These are phyloP conservation scores for Xylariaceae sp. DNA, from an alignment of 2,329 filamentous ascomycete species.

Conservation along the genomic window DNA sequence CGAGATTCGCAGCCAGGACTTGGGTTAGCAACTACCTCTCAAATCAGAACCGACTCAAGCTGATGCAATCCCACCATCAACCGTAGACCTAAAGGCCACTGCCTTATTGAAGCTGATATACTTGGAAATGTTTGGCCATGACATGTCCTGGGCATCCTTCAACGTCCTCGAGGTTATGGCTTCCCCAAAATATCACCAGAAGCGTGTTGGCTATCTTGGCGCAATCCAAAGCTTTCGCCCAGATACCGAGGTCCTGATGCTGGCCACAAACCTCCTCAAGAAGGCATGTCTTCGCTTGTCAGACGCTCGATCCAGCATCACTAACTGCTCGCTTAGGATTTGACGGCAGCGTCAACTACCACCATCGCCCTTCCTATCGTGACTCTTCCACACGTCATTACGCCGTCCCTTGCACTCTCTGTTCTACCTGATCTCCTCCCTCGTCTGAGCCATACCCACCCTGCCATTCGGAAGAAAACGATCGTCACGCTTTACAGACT, in stretches of 20 bases:
- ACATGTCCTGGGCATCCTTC: conserved; percentile 99
- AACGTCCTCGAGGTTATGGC: conserved; percentile 99
- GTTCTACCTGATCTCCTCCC: conserved; percentile 86
- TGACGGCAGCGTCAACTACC: conserved; percentile 73
- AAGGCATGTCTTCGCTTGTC: conserved; percentile 62
- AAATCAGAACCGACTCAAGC: neutral
- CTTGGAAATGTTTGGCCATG: conserved; percentile 97
- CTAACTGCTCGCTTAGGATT: conserved; percentile 58
- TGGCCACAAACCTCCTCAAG: conserved; percentile 95
- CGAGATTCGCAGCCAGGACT: conserved; percentile 91
- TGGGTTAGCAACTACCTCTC: conserved; percentile 64
- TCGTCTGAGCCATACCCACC: conserved; percentile 82
- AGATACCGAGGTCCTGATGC: conserved; percentile 96
- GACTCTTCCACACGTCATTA: conserved; percentile 94
- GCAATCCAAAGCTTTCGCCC: conserved; percentile 95
- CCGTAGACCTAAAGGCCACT: conserved; percentile 87
- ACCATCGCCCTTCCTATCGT: conserved; percentile 85
- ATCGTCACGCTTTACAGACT: conserved; percentile 93
- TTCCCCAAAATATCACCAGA: conserved; percentile 90
- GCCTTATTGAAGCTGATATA: conserved; percentile 96
- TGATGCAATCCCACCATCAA: conserved; percentile 26
- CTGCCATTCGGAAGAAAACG: conserved; percentile 91
- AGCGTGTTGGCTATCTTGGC: conserved; percentile 91
- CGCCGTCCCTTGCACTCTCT: conserved; percentile 87
- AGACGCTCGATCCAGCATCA: neutral